phyloP scores from a whole-genome alignment of 2,329 filamentous ascomycete species.

The Emmonsia crescens region DNA sequence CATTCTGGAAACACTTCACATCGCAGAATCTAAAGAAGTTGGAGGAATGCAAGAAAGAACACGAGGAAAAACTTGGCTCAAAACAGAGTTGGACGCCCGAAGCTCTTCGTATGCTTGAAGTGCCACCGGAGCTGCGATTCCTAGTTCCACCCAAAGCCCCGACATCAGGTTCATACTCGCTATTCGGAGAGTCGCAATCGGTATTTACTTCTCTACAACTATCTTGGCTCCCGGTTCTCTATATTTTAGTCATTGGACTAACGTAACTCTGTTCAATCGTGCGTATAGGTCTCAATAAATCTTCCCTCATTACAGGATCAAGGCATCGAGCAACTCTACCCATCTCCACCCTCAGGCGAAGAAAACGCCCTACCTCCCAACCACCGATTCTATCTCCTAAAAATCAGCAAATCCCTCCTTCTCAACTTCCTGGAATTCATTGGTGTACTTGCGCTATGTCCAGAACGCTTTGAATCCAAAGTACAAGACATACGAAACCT shows the following conservation, averaged over 20 bases:
- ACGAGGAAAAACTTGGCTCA: conserved; percentile 16
- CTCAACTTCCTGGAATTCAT: conserved; percentile 81
- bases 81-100: conserved; percentile 24
- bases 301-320: conserved; percentile 58
- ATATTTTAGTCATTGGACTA: not conserved
- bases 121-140: conserved; percentile 62
- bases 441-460: conserved; percentile 58
- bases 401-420: conserved; percentile 71
- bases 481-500: conserved; percentile 68
- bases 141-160: conserved; percentile 75
- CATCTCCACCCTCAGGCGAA: conserved; percentile 39
- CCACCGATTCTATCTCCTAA: conserved; percentile 54
- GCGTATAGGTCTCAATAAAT: conserved; percentile 42
- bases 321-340: conserved; percentile 61
- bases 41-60: conserved; percentile 37
- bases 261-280: not conserved
- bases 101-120: conserved; percentile 29
- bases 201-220: conserved; percentile 22
- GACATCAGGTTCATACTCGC: conserved; percentile 55
- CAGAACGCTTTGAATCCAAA: conserved; percentile 58
- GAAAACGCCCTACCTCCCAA: conserved; percentile 43
- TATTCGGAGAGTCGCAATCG: conserved; percentile 60
- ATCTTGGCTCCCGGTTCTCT: conserved; percentile 11
- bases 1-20: conserved; percentile 85
- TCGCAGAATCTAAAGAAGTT: conserved; percentile 57